Base-by-base conservation (phyloP, 148 eudicot species). In the Chenopodium formosanum region DNA sequence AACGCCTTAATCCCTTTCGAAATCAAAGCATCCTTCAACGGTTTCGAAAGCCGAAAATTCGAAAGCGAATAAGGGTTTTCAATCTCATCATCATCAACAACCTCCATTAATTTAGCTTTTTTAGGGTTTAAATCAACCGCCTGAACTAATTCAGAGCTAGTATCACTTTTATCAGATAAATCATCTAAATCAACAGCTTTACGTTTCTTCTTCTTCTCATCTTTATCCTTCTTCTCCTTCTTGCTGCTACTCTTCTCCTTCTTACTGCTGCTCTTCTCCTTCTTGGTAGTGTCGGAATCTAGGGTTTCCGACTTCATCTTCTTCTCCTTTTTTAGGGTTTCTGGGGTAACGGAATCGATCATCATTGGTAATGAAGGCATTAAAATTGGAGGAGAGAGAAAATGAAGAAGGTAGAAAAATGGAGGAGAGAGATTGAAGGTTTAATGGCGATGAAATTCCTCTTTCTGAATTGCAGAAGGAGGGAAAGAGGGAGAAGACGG, bases 11-110 rank as follows among this genome's bases (percentile, higher is more conserved):
- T 95, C 75, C 98, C 97, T 78, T 88, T 95, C 9, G 82, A 82
- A 84, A 86, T 83, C 89, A 95, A 67, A 1, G 86, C 82, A 53
- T 90, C 89, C 74, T 86, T 87, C 88, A 93, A 84, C 20, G 91
- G 94, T 68, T 82, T 81, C 60, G 97, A 95, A 64, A 93, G 91
- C 73, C 91, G 75, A 32, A 93, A 95, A 79, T 95, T 95, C 22
- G 88, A 80, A 40, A 93, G 81, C 25, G 91, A 83, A 81, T 95
- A 91, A 48, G 91, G 93, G 81, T 90, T 75, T 25, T 83, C 86
- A 47, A 70, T 90, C 47, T 72, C 88, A 40, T 80, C 91, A 3
- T 78, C 89, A 13, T 71, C 86, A 23, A 62, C 80, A 6, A 7
- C 85, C 22, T 73, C 87, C 66, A 58, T 71, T 27, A 78, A 20